Conservation (phyloP, 331 rosid genomes). For the Malus hybrid region DNA sequence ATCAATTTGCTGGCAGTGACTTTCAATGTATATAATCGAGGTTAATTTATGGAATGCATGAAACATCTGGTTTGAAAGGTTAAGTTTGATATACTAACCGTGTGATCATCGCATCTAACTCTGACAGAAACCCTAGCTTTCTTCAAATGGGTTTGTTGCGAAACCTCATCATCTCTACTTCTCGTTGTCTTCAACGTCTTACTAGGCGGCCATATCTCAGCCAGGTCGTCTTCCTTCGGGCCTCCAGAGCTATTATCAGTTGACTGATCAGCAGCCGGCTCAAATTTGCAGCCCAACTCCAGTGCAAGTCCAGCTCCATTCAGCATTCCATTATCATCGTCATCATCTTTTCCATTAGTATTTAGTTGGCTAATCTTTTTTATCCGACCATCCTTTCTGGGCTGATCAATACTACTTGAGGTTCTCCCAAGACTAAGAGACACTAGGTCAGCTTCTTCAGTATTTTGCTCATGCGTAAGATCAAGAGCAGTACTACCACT, state of each 20-base stretch:
- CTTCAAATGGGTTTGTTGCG: conserved; percentile 32
- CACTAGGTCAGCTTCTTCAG: conserved; percentile 27
- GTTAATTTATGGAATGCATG: background rate
- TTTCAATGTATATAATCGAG: background rate
- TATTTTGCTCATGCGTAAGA: background rate
- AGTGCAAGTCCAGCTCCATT: conserved; percentile 35
- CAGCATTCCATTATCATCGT: conserved; percentile 6
- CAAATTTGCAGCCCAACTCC: conserved; percentile 33
- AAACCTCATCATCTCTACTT: conserved; percentile 21
- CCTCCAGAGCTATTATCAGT: background rate
- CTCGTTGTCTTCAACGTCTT: conserved; percentile 27
- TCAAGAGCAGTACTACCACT: background rate
- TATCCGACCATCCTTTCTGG: background rate
- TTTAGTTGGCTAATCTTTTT: background rate
- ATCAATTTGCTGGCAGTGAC: background rate
- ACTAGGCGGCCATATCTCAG: conserved; percentile 38
- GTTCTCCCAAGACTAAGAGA: conserved; percentile 56
- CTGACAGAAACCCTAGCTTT: conserved; percentile 65
- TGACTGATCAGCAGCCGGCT: conserved; percentile 5
- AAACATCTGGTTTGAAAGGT: background rate
- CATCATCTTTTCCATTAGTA: conserved; percentile 1
- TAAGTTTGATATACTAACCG: conserved; percentile 27
- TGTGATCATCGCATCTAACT: conserved; percentile 54
- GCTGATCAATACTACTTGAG: conserved; percentile 1
- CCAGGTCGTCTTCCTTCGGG: conserved; percentile 22